Evolutionary conservation across 1,139 yeast species (phyloP), one percentile per base, ranked within the genome.

Genomic region (Geotrichum bryndzae): DNA sequence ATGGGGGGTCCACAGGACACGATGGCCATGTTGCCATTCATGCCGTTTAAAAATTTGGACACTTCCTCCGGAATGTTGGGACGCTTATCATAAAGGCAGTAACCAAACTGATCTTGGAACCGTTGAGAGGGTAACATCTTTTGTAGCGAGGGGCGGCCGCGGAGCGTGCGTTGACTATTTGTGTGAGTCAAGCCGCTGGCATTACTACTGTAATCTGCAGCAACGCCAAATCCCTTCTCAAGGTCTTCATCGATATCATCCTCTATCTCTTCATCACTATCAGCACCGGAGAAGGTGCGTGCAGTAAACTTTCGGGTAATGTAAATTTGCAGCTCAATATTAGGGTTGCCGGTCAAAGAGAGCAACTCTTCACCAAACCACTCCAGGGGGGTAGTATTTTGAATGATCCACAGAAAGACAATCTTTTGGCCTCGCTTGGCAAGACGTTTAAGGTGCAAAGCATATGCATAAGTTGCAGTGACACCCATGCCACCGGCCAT

Each of bases 401-500:
- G 77, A 2, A 82, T 74, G 2, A 82, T 78, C 89, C 88, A 85
- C 23, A 77, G 63, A 60, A 85, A 74, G 58, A 77, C 77, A 41
- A 83, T 67, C 11, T 66, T 66, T 56, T 82, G 78, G 29, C 64
- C 58, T 8, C 53, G 31, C 18, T 52, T 51, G 27, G 61, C 55
- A 18, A 57, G 25, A 13, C 46, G 35, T 27, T 61, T 56, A 13
- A 62, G 55, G 51, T 59, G 60, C 51, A 64, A 56, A n/a, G 71
- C 71, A 55, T 69, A 66, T 13, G 73, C 64, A 71, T 72, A 67
- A 18, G 66, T 66, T 3, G 85, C 84, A 1, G 92, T 86, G 61
- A 87, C 77, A 69, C 94, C 94, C 66, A 85, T 85, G 61, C 90
- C 90, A 66, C 88, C 86, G 2, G 84, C 82, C 59, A 86, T 65